phyloP scores from a whole-genome alignment of 169 alveolate genomes.

The Amoebophrya sp. region DNA sequence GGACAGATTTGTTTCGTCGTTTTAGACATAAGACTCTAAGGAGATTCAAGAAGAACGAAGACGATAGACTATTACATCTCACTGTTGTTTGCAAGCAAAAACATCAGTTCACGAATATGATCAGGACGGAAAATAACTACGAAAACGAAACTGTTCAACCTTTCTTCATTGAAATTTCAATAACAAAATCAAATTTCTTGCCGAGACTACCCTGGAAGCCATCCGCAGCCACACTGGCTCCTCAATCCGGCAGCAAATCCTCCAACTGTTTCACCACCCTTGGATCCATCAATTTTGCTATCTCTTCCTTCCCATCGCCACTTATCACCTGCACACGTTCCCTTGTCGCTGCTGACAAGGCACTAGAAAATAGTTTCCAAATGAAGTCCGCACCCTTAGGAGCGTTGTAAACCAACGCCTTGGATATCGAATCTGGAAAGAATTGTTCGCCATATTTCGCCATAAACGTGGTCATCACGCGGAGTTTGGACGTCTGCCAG shows the following conservation, averaged over 20 bases:
- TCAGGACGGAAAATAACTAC: too few relatives aligned
- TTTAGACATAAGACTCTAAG: too few relatives aligned
- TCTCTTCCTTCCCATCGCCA: neutral
- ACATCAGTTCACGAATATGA: too few relatives aligned
- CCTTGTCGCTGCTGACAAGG: neutral
- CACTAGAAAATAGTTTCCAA: neutral
- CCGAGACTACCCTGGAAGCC: too few relatives aligned
- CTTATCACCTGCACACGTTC: neutral
- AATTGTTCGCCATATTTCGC: neutral
- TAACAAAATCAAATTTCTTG: too few relatives aligned
- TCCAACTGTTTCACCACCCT: neutral
- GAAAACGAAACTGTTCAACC: too few relatives aligned
- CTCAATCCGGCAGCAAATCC: neutral
- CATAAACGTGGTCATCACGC: neutral
- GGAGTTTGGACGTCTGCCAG: neutral
- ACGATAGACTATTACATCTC: too few relatives aligned
- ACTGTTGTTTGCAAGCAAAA: too few relatives aligned
- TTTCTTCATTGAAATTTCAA: too few relatives aligned
- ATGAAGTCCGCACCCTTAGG: neutral
- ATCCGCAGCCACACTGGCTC: too few relatives aligned
- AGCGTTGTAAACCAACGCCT: neutral
- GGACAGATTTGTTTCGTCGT: too few relatives aligned
- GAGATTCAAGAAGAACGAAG: too few relatives aligned
- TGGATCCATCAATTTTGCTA: neutral
- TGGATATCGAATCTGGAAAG: neutral